Percentiles rank a stretch among this genome's conserved stretches.
These are phyloP conservation scores for Aspergillus fructus DNA, from an alignment of 2,329 filamentous ascomycete genomes.

Conservation along the genomic window DNA sequence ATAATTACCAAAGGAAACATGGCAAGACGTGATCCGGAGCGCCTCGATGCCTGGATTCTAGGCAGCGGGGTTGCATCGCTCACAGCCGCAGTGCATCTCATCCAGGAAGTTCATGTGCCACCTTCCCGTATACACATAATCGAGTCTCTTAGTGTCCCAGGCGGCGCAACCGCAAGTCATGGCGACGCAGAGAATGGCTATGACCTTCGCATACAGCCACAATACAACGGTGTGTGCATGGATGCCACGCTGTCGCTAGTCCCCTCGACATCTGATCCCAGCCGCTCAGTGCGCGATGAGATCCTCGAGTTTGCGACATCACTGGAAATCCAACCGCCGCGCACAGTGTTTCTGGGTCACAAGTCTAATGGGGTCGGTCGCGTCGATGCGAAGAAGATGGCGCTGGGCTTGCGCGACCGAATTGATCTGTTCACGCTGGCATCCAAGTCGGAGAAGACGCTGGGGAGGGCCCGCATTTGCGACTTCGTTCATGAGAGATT, in stretches of 20 bases:
- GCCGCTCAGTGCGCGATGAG: conserved; percentile 20
- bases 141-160: conserved; percentile 30
- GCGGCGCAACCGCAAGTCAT: conserved; percentile 30
- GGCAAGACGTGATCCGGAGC: conserved; percentile 23
- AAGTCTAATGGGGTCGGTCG: conserved; percentile 6
- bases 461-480: conserved; percentile 18
- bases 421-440: conserved; percentile 19
- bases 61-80: conserved; percentile 37
- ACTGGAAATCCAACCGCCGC: neutral
- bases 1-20: neutral
- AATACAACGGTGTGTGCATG: conserved; percentile 34
- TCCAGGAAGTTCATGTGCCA: conserved; percentile 35
- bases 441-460: conserved; percentile 16
- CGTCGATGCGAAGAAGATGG: conserved; percentile 10
- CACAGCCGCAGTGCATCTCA: conserved; percentile 36
- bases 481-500: conserved; percentile 21
- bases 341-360: conserved; percentile 16
- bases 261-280: conserved; percentile 20
- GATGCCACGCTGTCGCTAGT: conserved; percentile 35
- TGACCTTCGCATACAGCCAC: conserved; percentile 36
- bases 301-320: conserved; percentile 12
- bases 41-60: conserved; percentile 34
- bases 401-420: conserved; percentile 17
- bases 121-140: conserved; percentile 36
- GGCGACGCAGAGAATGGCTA: conserved; percentile 35